Conservation (phyloP, 495 filamentous ascomycete species). For the Polyplosphaeria fusca region DNA sequence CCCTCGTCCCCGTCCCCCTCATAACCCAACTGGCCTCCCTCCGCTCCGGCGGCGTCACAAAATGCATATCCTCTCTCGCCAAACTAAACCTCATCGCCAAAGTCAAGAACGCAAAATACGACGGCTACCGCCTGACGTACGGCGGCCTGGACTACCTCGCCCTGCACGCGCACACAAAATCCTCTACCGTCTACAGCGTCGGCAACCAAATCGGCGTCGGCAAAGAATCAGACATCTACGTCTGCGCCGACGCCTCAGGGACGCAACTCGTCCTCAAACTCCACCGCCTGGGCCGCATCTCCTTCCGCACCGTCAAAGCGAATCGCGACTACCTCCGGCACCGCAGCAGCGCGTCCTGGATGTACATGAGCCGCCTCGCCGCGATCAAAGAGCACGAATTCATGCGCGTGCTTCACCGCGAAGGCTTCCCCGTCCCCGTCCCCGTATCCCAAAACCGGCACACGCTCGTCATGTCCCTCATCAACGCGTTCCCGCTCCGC, state of each 20-base stretch:
- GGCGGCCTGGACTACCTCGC: conserved; percentile 96
- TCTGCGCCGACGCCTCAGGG: conserved; percentile 65
- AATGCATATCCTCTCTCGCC: conserved; percentile 81
- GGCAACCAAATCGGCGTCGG: conserved; percentile 94
- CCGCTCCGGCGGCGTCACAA: conserved; percentile 79
- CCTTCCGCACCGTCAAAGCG: conserved; percentile 90
- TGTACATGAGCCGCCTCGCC: conserved; percentile 92
- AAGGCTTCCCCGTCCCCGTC: conserved; percentile 84
- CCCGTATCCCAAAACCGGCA: conserved; percentile 85
- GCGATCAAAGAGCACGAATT: conserved; percentile 90
- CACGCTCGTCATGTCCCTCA: conserved; percentile 89
- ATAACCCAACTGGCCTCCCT: conserved; percentile 81
- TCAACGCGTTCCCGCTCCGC: conserved; percentile 85
- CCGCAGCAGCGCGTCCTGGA: conserved; percentile 76
- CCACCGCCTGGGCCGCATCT: conserved; percentile 91
- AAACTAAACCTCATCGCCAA: conserved; percentile 90
- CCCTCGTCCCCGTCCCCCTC: conserved; percentile 86
- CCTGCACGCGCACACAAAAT: conserved; percentile 78
- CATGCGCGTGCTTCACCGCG: conserved; percentile 78
- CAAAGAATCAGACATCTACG: conserved; percentile 95
- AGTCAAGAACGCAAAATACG: conserved; percentile 94
- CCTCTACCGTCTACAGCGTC: conserved; percentile 77
- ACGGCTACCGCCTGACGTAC: conserved; percentile 96
- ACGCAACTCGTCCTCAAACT: conserved; percentile 80
- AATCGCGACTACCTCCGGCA: conserved; percentile 95